Conservation (phyloP, 257 asterid species). For the Solanum virginianum region DNA sequence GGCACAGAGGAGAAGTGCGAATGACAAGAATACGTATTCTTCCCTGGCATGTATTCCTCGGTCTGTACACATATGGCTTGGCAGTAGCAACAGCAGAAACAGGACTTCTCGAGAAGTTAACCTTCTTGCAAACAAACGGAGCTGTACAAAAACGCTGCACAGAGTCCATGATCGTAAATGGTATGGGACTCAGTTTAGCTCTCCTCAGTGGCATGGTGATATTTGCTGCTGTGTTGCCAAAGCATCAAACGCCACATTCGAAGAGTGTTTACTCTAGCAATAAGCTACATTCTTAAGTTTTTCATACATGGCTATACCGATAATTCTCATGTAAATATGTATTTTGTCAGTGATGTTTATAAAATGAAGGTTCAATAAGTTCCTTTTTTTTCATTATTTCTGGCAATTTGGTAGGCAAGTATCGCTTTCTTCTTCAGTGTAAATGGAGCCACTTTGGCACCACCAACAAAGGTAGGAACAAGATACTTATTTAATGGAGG, state of each 20-base stretch:
- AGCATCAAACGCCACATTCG: constrained; percentile 19
- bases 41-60: constrained; percentile 84
- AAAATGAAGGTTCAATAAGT: background rate
- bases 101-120: constrained; percentile 74
- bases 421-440: background rate
- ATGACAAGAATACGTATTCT: constrained; percentile 34
- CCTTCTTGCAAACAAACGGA: constrained; percentile 55
- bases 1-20: constrained; percentile 72
- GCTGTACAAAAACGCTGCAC: constrained; percentile 40
- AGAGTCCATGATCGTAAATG: constrained; percentile 52
- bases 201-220: constrained; percentile 54
- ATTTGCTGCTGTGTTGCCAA: constrained; percentile 52
- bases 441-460: too few species aligned
- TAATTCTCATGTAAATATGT: background rate
- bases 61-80: constrained; percentile 72
- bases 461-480: too few species aligned
- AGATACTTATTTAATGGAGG: too few species aligned
- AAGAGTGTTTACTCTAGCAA: constrained; percentile 15
- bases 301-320: background rate
- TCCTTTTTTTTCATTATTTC: background rate
- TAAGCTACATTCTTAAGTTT: constrained; percentile 2
- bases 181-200: constrained; percentile 68
- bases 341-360: background rate
- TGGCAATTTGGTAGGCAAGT: background rate
- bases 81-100: constrained; percentile 80